Evolutionary conservation across 352 stramenopile genomes (phyloP), one percentile per base, ranked within the genome.

Genomic region (Phytophthora chlamydospora): DNA sequence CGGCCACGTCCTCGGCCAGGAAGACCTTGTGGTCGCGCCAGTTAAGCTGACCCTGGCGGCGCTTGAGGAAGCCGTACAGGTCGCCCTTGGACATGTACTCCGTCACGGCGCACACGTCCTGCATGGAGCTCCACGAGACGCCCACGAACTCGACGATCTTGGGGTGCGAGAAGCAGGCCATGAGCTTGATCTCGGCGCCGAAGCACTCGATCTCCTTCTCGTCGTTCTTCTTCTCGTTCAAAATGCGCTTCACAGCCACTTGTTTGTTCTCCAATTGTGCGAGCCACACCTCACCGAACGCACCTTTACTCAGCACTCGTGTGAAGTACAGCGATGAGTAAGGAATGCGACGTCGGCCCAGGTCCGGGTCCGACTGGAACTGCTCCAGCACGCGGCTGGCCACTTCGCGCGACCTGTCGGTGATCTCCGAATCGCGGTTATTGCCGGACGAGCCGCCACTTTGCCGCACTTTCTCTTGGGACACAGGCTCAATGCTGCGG

Each of bases 281-380:
- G 1, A 95, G 79, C 86, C 86, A 95, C 46, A 95, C 86, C 40
- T 95, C 86, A 4, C 86, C 86, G 38, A 93, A 95, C n/a, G 86
- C 86, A n/a, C 86, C 86, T 50, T 90, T 93, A 21, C 78, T 88
- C 58, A 95, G 62, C 33, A 93, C 77, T n/a, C 86, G 84, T 41
- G 84, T 93, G 57, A 93, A 95, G 53, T 90, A 89, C 36, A 95
- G 57, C 19, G 80, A 81, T 11, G 73, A 78, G 69, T 92, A 91
- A 35, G 86, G 66, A 42, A 95, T 89, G 21, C 80, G 80, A 34
- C 73, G 73, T 0, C 62, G 43, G 6, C 68, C 66, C 11, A 95
- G 75, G 40, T 71, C 75, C 44, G 78, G 58, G 48, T 93, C 82
- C 10, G 66, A 45, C 66, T 93, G 81, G 52, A 95, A 85, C 45